phyloP scores from a whole-genome alignment of 2,329 filamentous ascomycete species.

The Cordyceps farinosa region DNA sequence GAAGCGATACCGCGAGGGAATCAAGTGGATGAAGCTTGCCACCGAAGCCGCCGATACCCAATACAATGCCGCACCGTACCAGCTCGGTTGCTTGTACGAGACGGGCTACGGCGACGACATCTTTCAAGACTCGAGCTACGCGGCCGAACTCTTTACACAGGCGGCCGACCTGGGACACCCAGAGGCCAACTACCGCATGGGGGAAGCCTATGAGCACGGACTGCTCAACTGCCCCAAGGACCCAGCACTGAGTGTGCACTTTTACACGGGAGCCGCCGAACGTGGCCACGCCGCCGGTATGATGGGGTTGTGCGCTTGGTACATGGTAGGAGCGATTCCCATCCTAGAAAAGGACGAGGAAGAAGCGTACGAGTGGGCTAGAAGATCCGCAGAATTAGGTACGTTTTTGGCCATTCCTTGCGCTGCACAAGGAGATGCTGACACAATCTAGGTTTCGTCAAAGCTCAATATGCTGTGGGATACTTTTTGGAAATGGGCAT shows the following conservation, averaged over 20 bases:
- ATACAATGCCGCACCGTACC: constrained; percentile 90
- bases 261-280: constrained; percentile 91
- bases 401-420: constrained; percentile 34
- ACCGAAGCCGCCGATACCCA: constrained; percentile 84
- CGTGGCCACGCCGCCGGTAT: constrained; percentile 80
- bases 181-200: constrained; percentile 81
- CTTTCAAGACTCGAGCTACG: constrained; percentile 85
- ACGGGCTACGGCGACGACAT: constrained; percentile 92
- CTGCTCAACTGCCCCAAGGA: constrained; percentile 83
- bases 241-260: constrained; percentile 90
- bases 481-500: constrained; percentile 99
- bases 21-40: constrained; percentile 95
- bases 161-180: constrained; percentile 87
- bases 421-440: neutral
- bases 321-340: constrained; percentile 90
- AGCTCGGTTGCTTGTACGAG: constrained; percentile 84
- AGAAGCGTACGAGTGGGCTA: constrained; percentile 96
- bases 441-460: constrained; percentile 53
- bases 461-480: constrained; percentile 89
- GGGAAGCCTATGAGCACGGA: constrained; percentile 96
- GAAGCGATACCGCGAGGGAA: constrained; percentile 81
- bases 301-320: constrained; percentile 99
- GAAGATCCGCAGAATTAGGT: constrained; percentile 81
- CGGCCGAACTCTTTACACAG: constrained; percentile 90
- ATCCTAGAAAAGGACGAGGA: constrained; percentile 92